phyloP scores from a whole-genome alignment of 2,329 filamentous ascomycete genomes.

The Penicillium sp. region DNA sequence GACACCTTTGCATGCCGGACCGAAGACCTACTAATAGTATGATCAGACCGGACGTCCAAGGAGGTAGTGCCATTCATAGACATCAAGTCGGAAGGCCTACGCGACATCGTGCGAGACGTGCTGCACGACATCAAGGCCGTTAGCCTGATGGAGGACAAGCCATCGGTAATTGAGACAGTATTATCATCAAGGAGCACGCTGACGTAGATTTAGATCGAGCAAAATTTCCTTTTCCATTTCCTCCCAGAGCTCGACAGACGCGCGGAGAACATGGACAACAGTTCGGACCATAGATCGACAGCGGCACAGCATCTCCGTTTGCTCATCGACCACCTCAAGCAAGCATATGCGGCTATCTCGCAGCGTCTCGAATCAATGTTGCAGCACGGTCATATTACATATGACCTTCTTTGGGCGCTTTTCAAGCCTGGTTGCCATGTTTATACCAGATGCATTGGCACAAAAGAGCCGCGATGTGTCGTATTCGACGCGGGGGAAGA shows the following conservation, averaged over 20 bases:
- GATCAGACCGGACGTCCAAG: constrained; percentile 23
- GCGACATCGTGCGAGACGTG: constrained; percentile 31
- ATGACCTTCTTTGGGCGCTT: constrained; percentile 36
- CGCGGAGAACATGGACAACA: constrained; percentile 9
- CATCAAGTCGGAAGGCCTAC: constrained; percentile 33
- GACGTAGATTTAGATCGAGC: constrained; percentile 18
- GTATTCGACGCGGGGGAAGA: constrained; percentile 22
- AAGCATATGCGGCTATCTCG: constrained; percentile 20
- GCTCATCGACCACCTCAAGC: constrained; percentile 28
- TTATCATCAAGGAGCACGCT: constrained; percentile 11
- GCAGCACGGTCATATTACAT: constrained; percentile 31
- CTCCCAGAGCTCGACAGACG: constrained; percentile 20
- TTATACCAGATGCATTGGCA: constrained; percentile 27
- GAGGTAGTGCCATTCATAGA: constrained; percentile 24
- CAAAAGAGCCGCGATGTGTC: constrained; percentile 21
- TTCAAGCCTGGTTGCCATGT: constrained; percentile 34
- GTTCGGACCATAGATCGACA: constrained; percentile 2
- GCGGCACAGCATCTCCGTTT: constrained; percentile 18
- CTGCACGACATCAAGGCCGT: constrained; percentile 30
- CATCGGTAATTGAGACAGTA: constrained; percentile 25
- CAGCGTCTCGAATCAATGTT: constrained; percentile 29
- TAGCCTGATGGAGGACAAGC: constrained; percentile 32
- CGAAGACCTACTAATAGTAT: constrained; percentile 14
- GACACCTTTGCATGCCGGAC: constrained; percentile 8
- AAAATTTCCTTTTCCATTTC: constrained; percentile 24